Evolutionary conservation across 2,329 filamentous ascomycete species (phyloP), one percentile per base, ranked within the genome.

Genomic region (Tolypocladium capitatum): DNA sequence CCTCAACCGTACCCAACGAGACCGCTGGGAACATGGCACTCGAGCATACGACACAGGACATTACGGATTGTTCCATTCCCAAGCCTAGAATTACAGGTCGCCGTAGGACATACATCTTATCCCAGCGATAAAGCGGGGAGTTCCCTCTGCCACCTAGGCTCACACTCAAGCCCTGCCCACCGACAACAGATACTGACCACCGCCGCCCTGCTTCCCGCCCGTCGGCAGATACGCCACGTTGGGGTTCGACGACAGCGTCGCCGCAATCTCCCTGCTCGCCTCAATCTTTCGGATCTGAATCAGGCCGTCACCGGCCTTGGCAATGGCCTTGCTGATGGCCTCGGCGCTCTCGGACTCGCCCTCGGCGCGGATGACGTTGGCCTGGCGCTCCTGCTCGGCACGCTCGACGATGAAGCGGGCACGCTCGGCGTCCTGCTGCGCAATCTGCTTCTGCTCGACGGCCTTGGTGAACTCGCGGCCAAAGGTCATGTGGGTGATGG

Each of bases 371-470:
- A 98, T 98, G 61, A 98, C 92, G 71, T 92, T 97, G 58, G 92
- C 92, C 73, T 98, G 92, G 60, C 92, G 80, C 74, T 98, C 92
- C 75, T 98, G 92, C 78, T 98, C 92, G 51, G 92, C 92, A 68
- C 88, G 88, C 78, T 98, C 92, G 66, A 98, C 92, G 58, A 98
- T 94, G 75, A 98, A 98, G 56, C 92, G 81, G 44, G 92, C 92
- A 55, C 92, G 81, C 77, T 98, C 92, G 54, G 92, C 92, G 64
- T 98, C 92, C 71, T 98, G 92, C 73, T 98, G 92, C 48, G 92
- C 92, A 67, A 98, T 98, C 76, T 98, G 92, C 82, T 98, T 98
- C 80, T 98, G 92, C 74, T 98, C 92, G 61, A 98, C 92, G 55
- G 92, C 92, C 69, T 87, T 86, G 52, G 92, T 98, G 76, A 98